Conservation (phyloP, 2,329 filamentous ascomycete species). For the Daldinia sp. region DNA sequence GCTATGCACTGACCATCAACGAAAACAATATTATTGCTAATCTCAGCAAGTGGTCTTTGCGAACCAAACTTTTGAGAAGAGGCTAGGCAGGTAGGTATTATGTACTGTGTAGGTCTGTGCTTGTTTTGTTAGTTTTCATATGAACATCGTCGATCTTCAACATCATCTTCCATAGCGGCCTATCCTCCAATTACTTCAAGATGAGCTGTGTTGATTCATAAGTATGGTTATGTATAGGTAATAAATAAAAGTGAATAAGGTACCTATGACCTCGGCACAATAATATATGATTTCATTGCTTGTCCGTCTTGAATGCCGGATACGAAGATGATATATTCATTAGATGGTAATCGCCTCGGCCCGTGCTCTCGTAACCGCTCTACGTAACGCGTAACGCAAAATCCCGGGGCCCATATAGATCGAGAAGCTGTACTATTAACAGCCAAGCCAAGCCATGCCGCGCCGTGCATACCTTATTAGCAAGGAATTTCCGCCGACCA, state of each 20-base stretch:
- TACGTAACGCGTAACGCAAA: constrained; percentile 30
- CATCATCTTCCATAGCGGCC: neutral
- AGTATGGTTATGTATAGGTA: neutral
- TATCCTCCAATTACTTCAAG: neutral
- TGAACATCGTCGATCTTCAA: neutral
- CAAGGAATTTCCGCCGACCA: constrained; percentile 40
- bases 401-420: constrained; percentile 35
- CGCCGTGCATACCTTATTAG: constrained; percentile 31
- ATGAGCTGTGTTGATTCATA: neutral
- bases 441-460: constrained; percentile 12
- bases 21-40: neutral
- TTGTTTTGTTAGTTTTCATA: neutral
- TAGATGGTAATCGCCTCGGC: constrained; percentile 23
- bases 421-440: constrained; percentile 30
- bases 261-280: constrained; percentile 3
- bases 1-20: neutral
- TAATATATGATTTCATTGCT: constrained; percentile 14
- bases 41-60: neutral
- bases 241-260: neutral
- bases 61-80: neutral
- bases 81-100: neutral
- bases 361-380: constrained; percentile 31
- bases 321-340: constrained; percentile 37
- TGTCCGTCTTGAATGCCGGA: constrained; percentile 16
- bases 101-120: constrained; percentile 1